Conservation (phyloP, 495 filamentous ascomycete genomes). For the Neurospora sp. region DNA sequence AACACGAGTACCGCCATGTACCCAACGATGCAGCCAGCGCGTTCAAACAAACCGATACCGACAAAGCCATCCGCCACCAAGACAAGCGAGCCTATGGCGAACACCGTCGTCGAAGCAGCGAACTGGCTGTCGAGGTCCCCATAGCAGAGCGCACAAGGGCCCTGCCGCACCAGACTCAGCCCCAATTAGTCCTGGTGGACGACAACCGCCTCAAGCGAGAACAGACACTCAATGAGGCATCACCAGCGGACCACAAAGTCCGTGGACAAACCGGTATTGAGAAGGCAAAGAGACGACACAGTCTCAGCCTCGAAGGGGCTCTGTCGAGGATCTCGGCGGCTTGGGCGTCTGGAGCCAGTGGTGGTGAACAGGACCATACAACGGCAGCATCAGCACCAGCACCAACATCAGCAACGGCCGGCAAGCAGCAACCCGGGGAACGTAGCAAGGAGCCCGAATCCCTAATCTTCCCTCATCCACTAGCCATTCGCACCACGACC, state of each 20-base stretch:
- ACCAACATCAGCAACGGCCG: background rate
- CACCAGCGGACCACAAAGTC: background rate
- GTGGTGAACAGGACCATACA: background rate
- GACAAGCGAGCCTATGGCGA: background rate
- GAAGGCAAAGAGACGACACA: background rate
- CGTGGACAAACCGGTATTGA: background rate
- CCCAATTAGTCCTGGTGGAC: background rate
- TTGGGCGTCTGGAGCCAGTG: background rate
- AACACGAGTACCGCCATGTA: slow-evolving; percentile 23
- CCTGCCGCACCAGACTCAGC: background rate
- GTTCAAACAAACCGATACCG: slow-evolving; percentile 39
- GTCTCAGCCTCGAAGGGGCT: background rate
- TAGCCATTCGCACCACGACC: background rate
- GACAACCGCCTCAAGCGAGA: background rate
- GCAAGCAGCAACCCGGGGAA: background rate
- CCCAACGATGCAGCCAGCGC: slow-evolving; percentile 38
- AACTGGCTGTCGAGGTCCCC: background rate
- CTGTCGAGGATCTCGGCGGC: background rate
- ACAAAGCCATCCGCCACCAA: slow-evolving; percentile 24
- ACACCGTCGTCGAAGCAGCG: background rate
- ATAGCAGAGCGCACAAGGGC: background rate
- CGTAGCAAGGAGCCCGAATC: background rate
- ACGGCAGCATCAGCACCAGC: background rate
- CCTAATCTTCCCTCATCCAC: background rate
- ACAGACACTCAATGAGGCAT: background rate